Conservation (phyloP, 805 yeast genomes). For the Sugiyamaella floridensis region DNA sequence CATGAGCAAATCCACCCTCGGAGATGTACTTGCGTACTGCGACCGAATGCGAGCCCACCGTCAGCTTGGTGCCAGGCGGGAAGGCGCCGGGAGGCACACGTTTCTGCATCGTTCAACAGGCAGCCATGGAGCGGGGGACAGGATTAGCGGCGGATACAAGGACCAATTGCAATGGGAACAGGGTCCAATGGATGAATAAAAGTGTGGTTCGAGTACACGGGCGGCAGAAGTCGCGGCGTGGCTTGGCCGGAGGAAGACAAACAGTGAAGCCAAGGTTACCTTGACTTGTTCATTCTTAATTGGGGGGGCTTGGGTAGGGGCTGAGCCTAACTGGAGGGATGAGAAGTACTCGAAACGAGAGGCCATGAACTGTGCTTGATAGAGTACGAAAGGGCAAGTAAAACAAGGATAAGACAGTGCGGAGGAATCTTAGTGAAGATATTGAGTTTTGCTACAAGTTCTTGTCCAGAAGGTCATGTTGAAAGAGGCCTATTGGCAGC, state of each 20-base stretch:
- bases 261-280: not conserved
- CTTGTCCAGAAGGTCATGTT: too few relatives aligned
- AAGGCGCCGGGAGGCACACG: constrained; percentile 54
- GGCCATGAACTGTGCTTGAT: too few relatives aligned
- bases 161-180: not conserved
- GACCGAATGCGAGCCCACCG: constrained; percentile 81
- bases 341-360: too few relatives aligned
- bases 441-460: too few relatives aligned
- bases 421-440: too few relatives aligned
- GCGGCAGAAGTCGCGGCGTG: too few relatives aligned
- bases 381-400: too few relatives aligned
- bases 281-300: not conserved
- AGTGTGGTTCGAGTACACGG: too few relatives aligned
- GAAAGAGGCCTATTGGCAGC: too few relatives aligned
- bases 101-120: constrained; percentile 3
- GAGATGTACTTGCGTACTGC: constrained; percentile 64
- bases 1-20: constrained; percentile 93
- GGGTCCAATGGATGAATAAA: not conserved
- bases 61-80: constrained; percentile 65
- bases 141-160: too few relatives aligned
- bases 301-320: not conserved
- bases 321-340: not conserved
- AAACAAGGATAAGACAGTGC: too few relatives aligned
- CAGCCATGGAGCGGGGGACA: not conserved
- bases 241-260: too few relatives aligned